Base-by-base conservation (phyloP, 805 yeast genomes). In the Zygotorulaspora sp. region DNA sequence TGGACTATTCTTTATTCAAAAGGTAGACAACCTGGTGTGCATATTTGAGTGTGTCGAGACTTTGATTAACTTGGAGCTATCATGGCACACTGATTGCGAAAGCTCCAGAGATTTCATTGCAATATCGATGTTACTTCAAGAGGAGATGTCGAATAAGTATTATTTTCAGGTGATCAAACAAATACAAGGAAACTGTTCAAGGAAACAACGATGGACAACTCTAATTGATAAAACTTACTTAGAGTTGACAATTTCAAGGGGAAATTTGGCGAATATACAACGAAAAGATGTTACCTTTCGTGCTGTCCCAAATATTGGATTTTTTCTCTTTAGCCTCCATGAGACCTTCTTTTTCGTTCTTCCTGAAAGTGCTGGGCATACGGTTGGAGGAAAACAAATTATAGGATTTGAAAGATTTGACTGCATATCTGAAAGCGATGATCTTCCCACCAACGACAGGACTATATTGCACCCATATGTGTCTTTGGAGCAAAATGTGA, bases 241-340 rank as follows among this genome's bases (percentile, higher is more conserved):
- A 23, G 35, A 22, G 12, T 6, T 27, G 22, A 22, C 26, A 17
- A 23, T 13, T 15, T 16, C 5, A 5, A 3, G 32, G 6, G n/a
- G 4, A 13, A 5, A 5, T n/a, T 17, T 30, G 13, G 15, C n/a
- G 3, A 23, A n/a, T 18, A 7, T 6, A 8, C 6, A 3, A 8
- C n/a, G 19, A 14, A 25, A 32, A n/a, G 18, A 6, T 5, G 38
- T 35, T 16, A 15, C 42, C 9, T 32, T 52, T 18, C 41, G 38
- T 20, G 35, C 53, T 7, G 40, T 52, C 11, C 27, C 47, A 13
- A 48, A 50, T 33, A 35, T 53, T 9, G 61, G 61, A 3, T 39
- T 52, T 18, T 40, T 52, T 20, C 21, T 55, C 3, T 38, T 54
- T 21, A 38, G 48, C 1, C 30, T 47, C 4, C n/a, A 14, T 6